These are phyloP conservation scores for Elsinoe australis DNA, from an alignment of 2,329 filamentous ascomycete species.

Conservation along the genomic window DNA sequence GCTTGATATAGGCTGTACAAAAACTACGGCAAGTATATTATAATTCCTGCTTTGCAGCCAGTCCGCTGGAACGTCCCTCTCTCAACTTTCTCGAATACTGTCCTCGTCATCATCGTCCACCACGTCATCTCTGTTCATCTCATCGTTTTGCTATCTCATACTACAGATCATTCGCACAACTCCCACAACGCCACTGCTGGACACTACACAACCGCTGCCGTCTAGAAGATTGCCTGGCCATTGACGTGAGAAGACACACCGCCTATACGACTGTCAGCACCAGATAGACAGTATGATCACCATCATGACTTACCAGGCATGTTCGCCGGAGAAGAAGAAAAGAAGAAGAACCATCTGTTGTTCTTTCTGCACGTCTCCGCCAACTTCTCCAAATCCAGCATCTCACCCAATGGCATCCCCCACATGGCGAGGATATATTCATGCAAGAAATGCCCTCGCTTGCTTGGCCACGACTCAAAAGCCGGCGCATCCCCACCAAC, in stretches of 20 bases:
- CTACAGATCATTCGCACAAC: no score
- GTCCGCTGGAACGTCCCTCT: no score
- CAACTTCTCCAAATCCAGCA: conserved; percentile 47
- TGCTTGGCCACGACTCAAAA: conserved; percentile 49
- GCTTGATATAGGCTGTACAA: no score
- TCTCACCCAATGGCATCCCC: conserved; percentile 49
- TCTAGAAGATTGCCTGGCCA: conserved; percentile 34
- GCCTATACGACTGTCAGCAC: conserved; percentile 20
- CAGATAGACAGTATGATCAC: neutral
- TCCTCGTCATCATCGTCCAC: no score
- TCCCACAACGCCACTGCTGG: no score
- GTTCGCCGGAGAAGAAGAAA: conserved; percentile 54
- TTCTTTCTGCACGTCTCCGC: conserved; percentile 18
- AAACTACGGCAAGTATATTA: no score
- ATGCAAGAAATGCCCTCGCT: conserved; percentile 30
- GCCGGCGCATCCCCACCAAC: conserved; percentile 56
- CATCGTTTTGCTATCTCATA: no score
- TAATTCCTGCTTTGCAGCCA: no score
- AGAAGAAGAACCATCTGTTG: conserved; percentile 32
- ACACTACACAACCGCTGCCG: no score
- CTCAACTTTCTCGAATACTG: no score
- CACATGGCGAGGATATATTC: conserved; percentile 45
- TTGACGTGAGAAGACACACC: conserved; percentile 40
- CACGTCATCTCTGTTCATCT: neutral
- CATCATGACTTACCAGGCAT: conserved; percentile 42